These are phyloP conservation scores for Colletotrichum godetiae DNA, from an alignment of 2,329 filamentous ascomycete species.

Conservation along the genomic window DNA sequence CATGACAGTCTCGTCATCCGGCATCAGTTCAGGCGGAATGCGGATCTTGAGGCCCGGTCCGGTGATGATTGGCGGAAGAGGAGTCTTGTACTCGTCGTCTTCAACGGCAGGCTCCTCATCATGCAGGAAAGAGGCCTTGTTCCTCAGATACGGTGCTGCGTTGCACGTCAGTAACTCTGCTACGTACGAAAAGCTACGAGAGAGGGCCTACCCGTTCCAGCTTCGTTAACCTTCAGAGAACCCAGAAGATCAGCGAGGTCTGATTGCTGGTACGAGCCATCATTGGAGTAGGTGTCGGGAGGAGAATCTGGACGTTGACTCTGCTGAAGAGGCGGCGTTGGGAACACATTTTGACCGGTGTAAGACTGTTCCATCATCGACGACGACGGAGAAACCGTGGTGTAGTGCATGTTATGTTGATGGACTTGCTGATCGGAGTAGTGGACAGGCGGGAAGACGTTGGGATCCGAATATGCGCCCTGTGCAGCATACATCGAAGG, in stretches of 20 bases:
- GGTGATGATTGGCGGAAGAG: slow-evolving; percentile 74
- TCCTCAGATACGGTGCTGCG: slow-evolving; percentile 85
- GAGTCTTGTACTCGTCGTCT: slow-evolving; percentile 79
- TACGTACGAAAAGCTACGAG: slow-evolving; percentile 12
- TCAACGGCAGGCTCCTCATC: slow-evolving; percentile 74
- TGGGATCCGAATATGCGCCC: slow-evolving; percentile 58
- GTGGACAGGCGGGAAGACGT: slow-evolving; percentile 58
- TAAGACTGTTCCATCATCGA: slow-evolving; percentile 65
- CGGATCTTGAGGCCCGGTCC: slow-evolving; percentile 82
- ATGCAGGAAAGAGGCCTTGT: slow-evolving; percentile 61
- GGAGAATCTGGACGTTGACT: slow-evolving; percentile 54
- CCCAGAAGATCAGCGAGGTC: slow-evolving; percentile 86
- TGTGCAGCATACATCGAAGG: slow-evolving; percentile 61
- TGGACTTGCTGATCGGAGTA: slow-evolving; percentile 58
- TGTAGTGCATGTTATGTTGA: slow-evolving; percentile 64
- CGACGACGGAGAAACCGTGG: slow-evolving; percentile 60
- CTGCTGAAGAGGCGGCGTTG: slow-evolving; percentile 63
- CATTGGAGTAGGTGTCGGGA: slow-evolving; percentile 66
- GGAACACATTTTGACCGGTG: slow-evolving; percentile 60
- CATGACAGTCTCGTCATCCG: slow-evolving; percentile 82
- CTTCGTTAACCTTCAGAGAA: slow-evolving; percentile 87
- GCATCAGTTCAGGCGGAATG: slow-evolving; percentile 94
- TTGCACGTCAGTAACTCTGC: slow-evolving; percentile 12
- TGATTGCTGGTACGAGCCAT: slow-evolving; percentile 72
- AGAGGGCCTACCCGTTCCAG: slow-evolving; percentile 77